Conservation (phyloP, 2,329 filamentous ascomycete species). For the Aspergillus terreus region DNA sequence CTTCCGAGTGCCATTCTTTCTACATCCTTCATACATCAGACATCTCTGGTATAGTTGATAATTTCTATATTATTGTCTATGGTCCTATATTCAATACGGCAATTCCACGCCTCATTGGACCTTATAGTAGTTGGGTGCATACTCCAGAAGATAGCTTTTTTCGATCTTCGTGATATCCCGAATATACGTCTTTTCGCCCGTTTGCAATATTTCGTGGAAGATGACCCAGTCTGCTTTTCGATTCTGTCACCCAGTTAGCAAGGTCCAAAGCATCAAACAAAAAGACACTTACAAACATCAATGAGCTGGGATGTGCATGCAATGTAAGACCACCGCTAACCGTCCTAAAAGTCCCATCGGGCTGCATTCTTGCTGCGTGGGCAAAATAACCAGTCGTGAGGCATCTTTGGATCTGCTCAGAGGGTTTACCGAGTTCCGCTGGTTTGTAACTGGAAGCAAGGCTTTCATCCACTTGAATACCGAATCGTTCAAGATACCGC, state of each 20-base stretch:
- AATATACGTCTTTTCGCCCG: conserved; percentile 81
- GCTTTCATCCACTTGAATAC: conserved; percentile 65
- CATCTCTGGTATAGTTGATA: background rate
- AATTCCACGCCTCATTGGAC: conserved; percentile 36
- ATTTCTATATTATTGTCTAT: no score
- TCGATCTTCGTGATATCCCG: conserved; percentile 90
- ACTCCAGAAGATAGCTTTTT: conserved; percentile 86
- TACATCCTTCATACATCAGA: no score
- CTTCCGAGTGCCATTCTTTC: no score
- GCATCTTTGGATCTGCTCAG: conserved; percentile 77
- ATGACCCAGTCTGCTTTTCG: conserved; percentile 95
- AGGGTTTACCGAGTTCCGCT: conserved; percentile 44
- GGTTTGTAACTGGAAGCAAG: conserved; percentile 33
- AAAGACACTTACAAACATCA: conserved; percentile 70
- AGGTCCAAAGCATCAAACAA: background rate
- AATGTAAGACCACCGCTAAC: conserved; percentile 75
- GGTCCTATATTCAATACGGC: background rate
- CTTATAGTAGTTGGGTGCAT: conserved; percentile 78
- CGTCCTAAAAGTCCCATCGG: conserved; percentile 83
- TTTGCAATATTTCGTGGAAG: conserved; percentile 91
- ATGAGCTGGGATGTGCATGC: conserved; percentile 83
- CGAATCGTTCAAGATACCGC: conserved; percentile 82
- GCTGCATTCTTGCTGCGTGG: conserved; percentile 88
- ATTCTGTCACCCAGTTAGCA: conserved; percentile 49
- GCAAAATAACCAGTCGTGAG: conserved; percentile 89